Conservation (phyloP, 352 stramenopile genomes). For the Globisporangium irregulare region DNA sequence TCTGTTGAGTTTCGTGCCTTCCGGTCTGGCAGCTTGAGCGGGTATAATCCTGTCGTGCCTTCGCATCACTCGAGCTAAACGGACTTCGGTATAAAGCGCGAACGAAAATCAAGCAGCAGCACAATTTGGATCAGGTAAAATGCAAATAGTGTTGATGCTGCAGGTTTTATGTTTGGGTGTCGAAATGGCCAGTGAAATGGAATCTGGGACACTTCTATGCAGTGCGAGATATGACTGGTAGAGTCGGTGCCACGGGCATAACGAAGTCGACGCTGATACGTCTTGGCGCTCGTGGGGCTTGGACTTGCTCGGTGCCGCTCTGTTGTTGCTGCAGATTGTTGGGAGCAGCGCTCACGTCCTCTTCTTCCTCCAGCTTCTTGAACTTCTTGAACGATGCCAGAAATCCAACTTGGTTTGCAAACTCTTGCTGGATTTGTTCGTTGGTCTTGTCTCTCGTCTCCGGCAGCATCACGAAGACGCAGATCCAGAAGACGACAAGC, state of each 20-base stretch:
- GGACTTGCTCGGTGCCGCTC: background rate
- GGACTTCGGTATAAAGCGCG: background rate
- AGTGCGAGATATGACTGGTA: slow-evolving; percentile 7
- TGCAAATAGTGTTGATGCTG: background rate
- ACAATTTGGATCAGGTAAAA: background rate
- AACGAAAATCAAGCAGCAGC: background rate
- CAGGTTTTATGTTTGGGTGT: background rate
- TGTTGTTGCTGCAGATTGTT: background rate
- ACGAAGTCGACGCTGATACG: slow-evolving; percentile 13
- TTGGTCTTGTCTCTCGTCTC: slow-evolving; percentile 38
- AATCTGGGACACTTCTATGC: background rate
- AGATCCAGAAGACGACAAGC: slow-evolving; percentile 34
- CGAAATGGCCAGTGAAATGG: background rate
- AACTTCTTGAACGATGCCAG: slow-evolving; percentile 32
- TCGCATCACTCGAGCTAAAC: slow-evolving; percentile 9
- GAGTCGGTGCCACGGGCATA: background rate
- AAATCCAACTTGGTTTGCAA: slow-evolving; percentile 24
- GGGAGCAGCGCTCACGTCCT: slow-evolving; percentile 9
- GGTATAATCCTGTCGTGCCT: slow-evolving; percentile 31
- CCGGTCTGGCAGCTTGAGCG: slow-evolving; percentile 58
- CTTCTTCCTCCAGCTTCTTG: slow-evolving; percentile 22
- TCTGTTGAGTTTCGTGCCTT: slow-evolving; percentile 52
- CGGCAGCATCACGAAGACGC: slow-evolving; percentile 32
- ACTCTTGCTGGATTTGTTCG: slow-evolving; percentile 42
- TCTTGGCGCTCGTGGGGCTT: background rate